Evolutionary conservation across 768 basidiomycete genomes (phyloP).

Genomic region (Epithele typhae): DNA sequence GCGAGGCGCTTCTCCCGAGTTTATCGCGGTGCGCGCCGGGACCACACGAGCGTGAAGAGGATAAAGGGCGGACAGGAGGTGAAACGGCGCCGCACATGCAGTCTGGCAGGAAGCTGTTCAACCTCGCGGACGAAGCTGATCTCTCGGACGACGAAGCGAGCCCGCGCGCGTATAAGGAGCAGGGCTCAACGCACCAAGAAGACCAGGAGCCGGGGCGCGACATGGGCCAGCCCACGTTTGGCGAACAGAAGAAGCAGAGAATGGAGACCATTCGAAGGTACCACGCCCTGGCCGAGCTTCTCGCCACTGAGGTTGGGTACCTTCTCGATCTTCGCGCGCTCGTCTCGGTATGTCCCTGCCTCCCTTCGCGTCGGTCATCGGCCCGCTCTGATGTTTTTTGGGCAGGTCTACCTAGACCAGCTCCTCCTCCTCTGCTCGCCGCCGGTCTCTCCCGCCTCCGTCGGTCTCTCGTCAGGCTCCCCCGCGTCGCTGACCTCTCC

Average conservation of each 20-base stretch:
- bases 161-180: neutral
- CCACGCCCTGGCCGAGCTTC: constrained; percentile 80
- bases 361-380: neutral
- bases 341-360: constrained; percentile 51
- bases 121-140: constrained; percentile 13
- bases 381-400: neutral
- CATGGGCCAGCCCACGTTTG: neutral
- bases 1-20: constrained; percentile 11
- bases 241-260: constrained; percentile 6
- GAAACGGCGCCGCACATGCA: constrained; percentile 2
- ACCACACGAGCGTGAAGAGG: neutral
- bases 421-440: constrained; percentile 30
- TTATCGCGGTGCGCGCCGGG: constrained; percentile 9
- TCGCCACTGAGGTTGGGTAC: constrained; percentile 83
- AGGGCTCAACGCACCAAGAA: neutral
- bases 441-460: constrained; percentile 31
- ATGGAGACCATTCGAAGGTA: constrained; percentile 30
- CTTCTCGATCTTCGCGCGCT: constrained; percentile 72
- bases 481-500: constrained; percentile 3
- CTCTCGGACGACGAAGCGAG: constrained; percentile 8
- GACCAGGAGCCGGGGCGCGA: constrained; percentile 4
- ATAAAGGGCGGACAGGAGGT: neutral
- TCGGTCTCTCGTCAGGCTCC: constrained; percentile 1
- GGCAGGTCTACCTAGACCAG: constrained; percentile 44
- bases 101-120: constrained; percentile 16